Evolutionary conservation across 2,329 filamentous ascomycete genomes (phyloP), one percentile per base, ranked within the genome.

Genomic region (Dactylella cylindrospora): DNA sequence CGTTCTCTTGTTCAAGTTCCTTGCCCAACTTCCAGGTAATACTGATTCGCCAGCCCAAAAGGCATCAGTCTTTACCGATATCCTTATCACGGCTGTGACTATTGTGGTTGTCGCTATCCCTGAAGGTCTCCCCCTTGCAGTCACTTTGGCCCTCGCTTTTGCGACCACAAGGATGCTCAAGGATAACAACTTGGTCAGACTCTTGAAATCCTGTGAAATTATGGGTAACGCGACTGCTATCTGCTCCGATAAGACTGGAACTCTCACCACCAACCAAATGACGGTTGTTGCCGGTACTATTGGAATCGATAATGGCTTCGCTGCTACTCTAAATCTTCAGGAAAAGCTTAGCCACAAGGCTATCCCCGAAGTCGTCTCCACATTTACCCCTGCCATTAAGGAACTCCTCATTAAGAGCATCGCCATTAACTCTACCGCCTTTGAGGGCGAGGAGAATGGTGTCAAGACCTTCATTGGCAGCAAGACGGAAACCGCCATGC

Each of bases 1-100:
- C 39, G 85, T 94, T 38, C 78, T 95, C 10, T 82, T 95, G 69
- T 90, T 95, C 74, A 81, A 89, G 68, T 96, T 95, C 70, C 76
- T 93, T 7, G 88, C 84, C 40, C 75, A 81, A 9, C 79, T 95
- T 2, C 78, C 73, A 50, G 75, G 72, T 13, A 77, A 80, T 55
- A 66, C 70, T 2, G 74, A 74, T 1, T 78, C 79, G 0, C 78
- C 88, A 2, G 83, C 87, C 2, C 72, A 83, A 47, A 95, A 94
- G 74, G 90, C 86, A 6, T 87, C 91, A 69, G 78, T 81, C 46
- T 89, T 89, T 68, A 77, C 89, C 67, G 79, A 85, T 60, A 88
- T 89, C 60, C 82, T 90, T 68, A 89, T 90, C 65, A 83, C 87
- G 36, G 84, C 88, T 17, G 83, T 89, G 29, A 89, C 85, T 1